These are phyloP conservation scores for Eutypa lata DNA, from an alignment of 2,329 filamentous ascomycete species.

Conservation along the genomic window DNA sequence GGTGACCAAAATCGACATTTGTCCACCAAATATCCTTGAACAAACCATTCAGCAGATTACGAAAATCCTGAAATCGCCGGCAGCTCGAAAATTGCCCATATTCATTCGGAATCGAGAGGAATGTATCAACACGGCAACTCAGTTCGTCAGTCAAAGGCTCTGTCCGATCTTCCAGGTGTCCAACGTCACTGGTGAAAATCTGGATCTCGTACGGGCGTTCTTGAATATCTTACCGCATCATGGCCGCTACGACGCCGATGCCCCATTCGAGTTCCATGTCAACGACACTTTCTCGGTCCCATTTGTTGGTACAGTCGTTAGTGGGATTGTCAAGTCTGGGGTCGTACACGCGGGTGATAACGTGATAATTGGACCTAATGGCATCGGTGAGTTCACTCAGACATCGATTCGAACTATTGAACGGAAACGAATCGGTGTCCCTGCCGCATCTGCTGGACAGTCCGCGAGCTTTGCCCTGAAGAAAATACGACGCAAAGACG, in stretches of 20 bases:
- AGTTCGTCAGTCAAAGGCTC: slow-evolving; percentile 92
- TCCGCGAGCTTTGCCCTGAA: slow-evolving; percentile 90
- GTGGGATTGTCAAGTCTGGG: slow-evolving; percentile 85
- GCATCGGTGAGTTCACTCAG: slow-evolving; percentile 80
- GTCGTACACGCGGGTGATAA: slow-evolving; percentile 88
- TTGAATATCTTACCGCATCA: slow-evolving; percentile 94
- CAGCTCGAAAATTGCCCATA: slow-evolving; percentile 90
- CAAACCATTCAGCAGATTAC: slow-evolving; percentile 90
- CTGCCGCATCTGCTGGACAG: slow-evolving; percentile 85
- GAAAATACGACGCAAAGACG: slow-evolving; percentile 82
- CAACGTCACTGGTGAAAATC: slow-evolving; percentile 89
- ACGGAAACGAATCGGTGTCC: slow-evolving; percentile 85
- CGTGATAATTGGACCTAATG: slow-evolving; percentile 86
- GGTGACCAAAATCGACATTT: slow-evolving; percentile 97
- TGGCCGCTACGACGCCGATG: slow-evolving; percentile 83
- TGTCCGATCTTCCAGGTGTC: slow-evolving; percentile 98
- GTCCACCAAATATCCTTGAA: slow-evolving; percentile 89
- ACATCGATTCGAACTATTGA: slow-evolving; percentile 92
- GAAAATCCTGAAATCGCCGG: slow-evolving; percentile 90
- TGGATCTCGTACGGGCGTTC: slow-evolving; percentile 88
- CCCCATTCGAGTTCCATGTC: slow-evolving; percentile 89
- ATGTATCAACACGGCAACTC: slow-evolving; percentile 90
- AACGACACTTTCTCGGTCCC: slow-evolving; percentile 98
- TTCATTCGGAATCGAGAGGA: slow-evolving; percentile 91
- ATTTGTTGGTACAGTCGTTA: slow-evolving; percentile 94